phyloP scores from a whole-genome alignment of 1,284 basidiomycete genomes.

The Lentinula novae-zelandiae region DNA sequence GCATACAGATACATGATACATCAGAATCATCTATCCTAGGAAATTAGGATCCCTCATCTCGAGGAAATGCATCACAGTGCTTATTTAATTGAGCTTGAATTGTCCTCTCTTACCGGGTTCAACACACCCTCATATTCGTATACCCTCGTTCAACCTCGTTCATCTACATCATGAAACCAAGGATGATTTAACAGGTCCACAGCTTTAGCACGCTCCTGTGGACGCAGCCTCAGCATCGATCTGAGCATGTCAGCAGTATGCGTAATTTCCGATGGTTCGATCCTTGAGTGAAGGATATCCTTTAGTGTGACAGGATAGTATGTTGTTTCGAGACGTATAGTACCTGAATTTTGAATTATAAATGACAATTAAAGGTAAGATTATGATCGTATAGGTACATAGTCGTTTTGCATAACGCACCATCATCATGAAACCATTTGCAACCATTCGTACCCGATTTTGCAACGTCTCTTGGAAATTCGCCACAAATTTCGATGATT shows the following conservation, averaged over 20 bases:
- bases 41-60: too few species aligned
- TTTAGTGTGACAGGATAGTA: conserved; percentile 23
- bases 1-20: not conserved
- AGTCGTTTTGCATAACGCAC: conserved; percentile 2
- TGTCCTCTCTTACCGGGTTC: too few species aligned
- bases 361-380: not conserved
- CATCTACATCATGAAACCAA: conserved; percentile 16
- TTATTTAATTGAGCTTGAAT: not conserved
- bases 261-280: conserved; percentile 16
- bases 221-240: conserved; percentile 20
- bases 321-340: conserved; percentile 20
- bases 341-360: conserved; percentile 13
- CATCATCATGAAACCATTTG: conserved; percentile 23
- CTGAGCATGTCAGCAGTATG: conserved; percentile 19
- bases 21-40: too few species aligned
- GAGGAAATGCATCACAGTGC: too few species aligned
- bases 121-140: not conserved
- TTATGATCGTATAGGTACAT: not conserved
- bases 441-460: conserved; percentile 15
- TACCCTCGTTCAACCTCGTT: not conserved
- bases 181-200: conserved; percentile 21
- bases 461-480: conserved; percentile 20
- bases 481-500: conserved; percentile 23
- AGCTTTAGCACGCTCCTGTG: conserved; percentile 17
- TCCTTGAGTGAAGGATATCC: conserved; percentile 17